A percentile compares a stretch with the other conserved stretches of the same genome.
Conservation (phyloP, 2,329 filamentous ascomycete genomes). For the Colletotrichum australisinense region DNA sequence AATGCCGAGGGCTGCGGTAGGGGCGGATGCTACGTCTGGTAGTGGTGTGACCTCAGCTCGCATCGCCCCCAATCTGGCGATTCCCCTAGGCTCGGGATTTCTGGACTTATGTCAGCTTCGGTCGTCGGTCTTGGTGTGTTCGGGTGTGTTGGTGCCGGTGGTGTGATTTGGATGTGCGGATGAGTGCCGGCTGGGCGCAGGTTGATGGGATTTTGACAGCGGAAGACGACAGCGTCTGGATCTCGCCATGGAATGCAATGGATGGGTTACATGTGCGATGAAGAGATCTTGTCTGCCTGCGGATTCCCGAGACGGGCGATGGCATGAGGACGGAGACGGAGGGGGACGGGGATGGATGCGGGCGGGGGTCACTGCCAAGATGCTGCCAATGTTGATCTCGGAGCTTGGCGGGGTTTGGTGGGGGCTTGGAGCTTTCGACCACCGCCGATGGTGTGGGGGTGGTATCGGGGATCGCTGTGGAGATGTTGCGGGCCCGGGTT, state of each 20-base stretch:
- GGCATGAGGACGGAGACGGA: too few relatives aligned
- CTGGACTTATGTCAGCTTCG: neutral
- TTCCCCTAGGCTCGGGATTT: neutral
- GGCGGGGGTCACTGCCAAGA: neutral
- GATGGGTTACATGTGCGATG: neutral
- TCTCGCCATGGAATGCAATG: neutral
- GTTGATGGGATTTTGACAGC: too few relatives aligned
- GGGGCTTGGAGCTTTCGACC: too few relatives aligned
- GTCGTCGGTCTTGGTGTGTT: neutral
- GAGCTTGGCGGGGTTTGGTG: neutral
- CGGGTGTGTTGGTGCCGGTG: neutral
- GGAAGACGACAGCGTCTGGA: neutral
- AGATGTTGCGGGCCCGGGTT: too few relatives aligned
- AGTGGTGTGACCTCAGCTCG: neutral
- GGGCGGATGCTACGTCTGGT: neutral
- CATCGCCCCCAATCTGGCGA: neutral
- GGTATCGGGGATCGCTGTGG: too few relatives aligned
- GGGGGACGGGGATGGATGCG: neutral
- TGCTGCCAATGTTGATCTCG: neutral
- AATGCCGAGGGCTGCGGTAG: conserved; percentile 7
- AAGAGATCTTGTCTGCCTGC: neutral
- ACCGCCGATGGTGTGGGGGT: neutral
- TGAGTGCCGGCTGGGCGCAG: neutral
- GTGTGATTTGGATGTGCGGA: neutral
- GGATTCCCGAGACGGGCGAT: neutral